Conservation (phyloP, 495 filamentous ascomycete genomes). For the Extremus antarcticus region DNA sequence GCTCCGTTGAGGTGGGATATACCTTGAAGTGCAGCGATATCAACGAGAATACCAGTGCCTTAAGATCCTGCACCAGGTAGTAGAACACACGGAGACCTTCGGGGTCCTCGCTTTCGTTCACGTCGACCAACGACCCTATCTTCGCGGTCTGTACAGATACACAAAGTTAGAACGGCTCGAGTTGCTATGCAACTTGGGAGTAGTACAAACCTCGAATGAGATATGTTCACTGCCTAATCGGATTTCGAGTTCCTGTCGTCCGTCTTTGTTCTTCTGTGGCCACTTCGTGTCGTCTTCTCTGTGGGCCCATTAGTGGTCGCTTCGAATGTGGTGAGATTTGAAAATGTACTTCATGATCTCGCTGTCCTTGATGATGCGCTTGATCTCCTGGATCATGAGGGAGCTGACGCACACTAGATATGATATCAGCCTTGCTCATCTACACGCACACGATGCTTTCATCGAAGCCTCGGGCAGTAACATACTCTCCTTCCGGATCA, state of each 20-base stretch:
- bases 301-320: conserved; percentile 1
- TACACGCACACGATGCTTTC: too few species aligned
- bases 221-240: conserved; percentile 91
- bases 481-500: conserved; percentile 99
- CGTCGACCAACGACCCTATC: conserved; percentile 93
- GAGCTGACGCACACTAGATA: conserved; percentile 86
- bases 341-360: conserved; percentile 85
- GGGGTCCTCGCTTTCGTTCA: conserved; percentile 89
- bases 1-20: conserved; percentile 11
- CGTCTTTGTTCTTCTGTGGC: conserved; percentile 99
- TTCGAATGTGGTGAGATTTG: too few species aligned
- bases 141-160: conserved; percentile 68
- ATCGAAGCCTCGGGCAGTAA: conserved; percentile 13
- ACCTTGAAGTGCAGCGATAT: conserved; percentile 97
- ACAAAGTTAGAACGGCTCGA: conserved; percentile 1
- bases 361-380: conserved; percentile 91
- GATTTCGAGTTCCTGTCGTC: conserved; percentile 93
- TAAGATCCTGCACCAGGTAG: conserved; percentile 96
- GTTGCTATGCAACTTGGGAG: too few species aligned
- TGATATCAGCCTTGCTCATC: background rate
- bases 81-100: conserved; percentile 99
- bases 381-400: conserved; percentile 86
- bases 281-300: conserved; percentile 99
- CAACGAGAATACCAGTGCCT: conserved; percentile 91
- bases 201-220: conserved; percentile 88